Evolutionary conservation across 371 early-diverging fungal species (phyloP).

Genomic region (Blastocladiella emersonii): DNA sequence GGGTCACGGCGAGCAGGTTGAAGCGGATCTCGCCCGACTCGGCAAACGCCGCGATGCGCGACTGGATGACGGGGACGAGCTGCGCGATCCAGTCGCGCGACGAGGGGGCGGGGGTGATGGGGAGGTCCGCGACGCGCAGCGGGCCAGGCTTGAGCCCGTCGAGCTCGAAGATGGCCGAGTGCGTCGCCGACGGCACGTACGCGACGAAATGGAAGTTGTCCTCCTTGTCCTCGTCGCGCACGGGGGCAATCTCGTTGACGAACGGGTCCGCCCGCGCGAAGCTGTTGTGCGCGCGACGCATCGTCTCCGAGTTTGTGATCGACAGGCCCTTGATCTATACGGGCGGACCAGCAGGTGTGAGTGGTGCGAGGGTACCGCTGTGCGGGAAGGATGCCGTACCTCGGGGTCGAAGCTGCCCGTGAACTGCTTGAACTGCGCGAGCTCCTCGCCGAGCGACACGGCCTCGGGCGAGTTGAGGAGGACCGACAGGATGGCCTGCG

Average conservation of each 20-base stretch:
- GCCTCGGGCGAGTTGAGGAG: conserved; percentile 50
- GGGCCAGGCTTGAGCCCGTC: conserved; percentile 72
- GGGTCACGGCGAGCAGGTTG: conserved; percentile 69
- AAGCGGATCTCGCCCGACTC: conserved; percentile 63
- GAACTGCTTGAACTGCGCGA: conserved; percentile 63
- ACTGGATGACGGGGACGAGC: conserved; percentile 53
- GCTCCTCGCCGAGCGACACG: conserved; percentile 56
- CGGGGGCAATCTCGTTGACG: conserved; percentile 35
- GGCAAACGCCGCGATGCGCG: conserved; percentile 48
- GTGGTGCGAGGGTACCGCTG: neutral
- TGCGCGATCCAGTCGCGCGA: conserved; percentile 40
- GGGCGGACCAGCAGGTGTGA: neutral
- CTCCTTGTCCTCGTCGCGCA: conserved; percentile 37
- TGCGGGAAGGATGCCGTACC: conserved; percentile 22
- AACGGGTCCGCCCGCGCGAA: conserved; percentile 68
- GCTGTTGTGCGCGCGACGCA: conserved; percentile 70
- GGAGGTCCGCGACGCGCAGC: conserved; percentile 9
- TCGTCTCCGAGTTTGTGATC: conserved; percentile 61
- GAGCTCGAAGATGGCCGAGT: conserved; percentile 67
- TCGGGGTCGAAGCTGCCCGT: conserved; percentile 63
- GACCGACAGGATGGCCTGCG: conserved; percentile 82
- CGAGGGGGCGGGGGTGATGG: neutral
- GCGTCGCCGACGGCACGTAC: conserved; percentile 48
- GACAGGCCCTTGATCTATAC: conserved; percentile 65
- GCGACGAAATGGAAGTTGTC: conserved; percentile 80